These are phyloP conservation scores for Cyclotella atomus DNA, from an alignment of 108 stramenopile species.

Conservation along the genomic window DNA sequence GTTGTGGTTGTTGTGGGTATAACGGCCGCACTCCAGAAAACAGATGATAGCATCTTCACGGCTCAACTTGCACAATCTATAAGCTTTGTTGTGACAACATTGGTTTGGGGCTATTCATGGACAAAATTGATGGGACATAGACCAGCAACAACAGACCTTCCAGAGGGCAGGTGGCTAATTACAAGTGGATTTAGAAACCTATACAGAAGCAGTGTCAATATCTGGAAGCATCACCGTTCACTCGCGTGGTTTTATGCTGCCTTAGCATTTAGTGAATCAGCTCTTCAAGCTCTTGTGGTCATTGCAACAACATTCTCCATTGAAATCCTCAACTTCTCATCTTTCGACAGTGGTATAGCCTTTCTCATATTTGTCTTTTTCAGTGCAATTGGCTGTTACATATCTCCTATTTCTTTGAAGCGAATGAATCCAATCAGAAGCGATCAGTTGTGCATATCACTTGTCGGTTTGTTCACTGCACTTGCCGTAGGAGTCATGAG, in stretches of 20 bases:
- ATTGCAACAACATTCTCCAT: constrained; percentile 47
- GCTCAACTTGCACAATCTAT: constrained; percentile 52
- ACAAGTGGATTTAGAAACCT: constrained; percentile 30
- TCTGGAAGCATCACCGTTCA: constrained; percentile 22
- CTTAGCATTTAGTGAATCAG: constrained; percentile 44
- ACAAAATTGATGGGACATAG: constrained; percentile 51
- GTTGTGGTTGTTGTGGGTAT: constrained; percentile 47
- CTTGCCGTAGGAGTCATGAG: constrained; percentile 28
- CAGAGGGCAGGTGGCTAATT: constrained; percentile 22
- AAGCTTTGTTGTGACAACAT: constrained; percentile 43
- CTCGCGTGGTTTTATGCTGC: constrained; percentile 33
- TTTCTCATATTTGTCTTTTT: constrained; percentile 29
- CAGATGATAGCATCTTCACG: constrained; percentile 50
- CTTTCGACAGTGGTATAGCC: constrained; percentile 24
- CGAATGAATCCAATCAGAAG: constrained; percentile 19
- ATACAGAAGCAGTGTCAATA: constrained; percentile 14
- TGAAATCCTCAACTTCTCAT: constrained; percentile 30
- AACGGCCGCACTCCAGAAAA: constrained; percentile 24
- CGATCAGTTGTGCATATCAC: constrained; percentile 34
- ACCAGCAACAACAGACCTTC: constrained; percentile 47
- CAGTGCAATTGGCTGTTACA: constrained; percentile 26
- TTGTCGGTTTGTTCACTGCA: constrained; percentile 25
- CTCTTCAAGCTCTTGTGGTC: constrained; percentile 25
- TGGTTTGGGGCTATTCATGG: constrained; percentile 52
- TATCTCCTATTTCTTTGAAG: constrained; percentile 10